Evolutionary conservation across 352 stramenopile genomes (phyloP), one percentile per base, ranked within the genome.

Genomic region (Pythium apleroticum): DNA sequence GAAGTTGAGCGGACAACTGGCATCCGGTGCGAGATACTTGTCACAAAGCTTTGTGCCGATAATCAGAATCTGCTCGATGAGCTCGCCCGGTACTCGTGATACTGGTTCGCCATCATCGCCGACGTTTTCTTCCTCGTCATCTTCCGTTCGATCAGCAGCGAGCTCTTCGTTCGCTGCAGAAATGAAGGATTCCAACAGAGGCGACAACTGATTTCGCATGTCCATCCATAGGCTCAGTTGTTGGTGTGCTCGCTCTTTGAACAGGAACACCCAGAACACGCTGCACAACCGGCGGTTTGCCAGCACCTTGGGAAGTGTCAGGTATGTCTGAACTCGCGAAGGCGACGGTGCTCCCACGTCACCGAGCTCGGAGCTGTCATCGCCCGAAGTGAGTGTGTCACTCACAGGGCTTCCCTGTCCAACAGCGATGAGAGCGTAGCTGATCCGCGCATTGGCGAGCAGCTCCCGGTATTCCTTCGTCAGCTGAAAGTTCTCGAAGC

Each of bases 191-290:
- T 83, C 72, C 0, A 94, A 72, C 30, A 92, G 46, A 19, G 86
- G 86, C 28, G 90, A 35, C 4, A 95, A 55, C 8, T 91, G 80
- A 63, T 93, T 81, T 19, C 75, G 76, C 39, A 90, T 77, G 30
- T 95, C 86, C 84, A 95, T 92, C 84, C 84, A 95, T 19, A 92
- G 63, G 71, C 86, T 95, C 43, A 95, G 48, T 35, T 89, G 83
- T 49, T 90, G 75, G 54, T 95, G 86, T 5, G 80, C 86, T 41
- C 86, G 84, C 31, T 95, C 86, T 57, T 93, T 93, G 67, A 93
- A 95, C 17, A 95, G 55, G 63, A 90, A 93, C 8, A 95, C 83
- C 86, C 86, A 95, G 56, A 95, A 95, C 0, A 95, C 79, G 48
- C 86, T 93, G 59, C 86, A 95, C 15, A 95, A 62, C 27, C 86